Percentiles rank a stretch among this genome's conserved stretches.
Conservation (phyloP, 306 rosid species). For the Sophora flavescens region DNA sequence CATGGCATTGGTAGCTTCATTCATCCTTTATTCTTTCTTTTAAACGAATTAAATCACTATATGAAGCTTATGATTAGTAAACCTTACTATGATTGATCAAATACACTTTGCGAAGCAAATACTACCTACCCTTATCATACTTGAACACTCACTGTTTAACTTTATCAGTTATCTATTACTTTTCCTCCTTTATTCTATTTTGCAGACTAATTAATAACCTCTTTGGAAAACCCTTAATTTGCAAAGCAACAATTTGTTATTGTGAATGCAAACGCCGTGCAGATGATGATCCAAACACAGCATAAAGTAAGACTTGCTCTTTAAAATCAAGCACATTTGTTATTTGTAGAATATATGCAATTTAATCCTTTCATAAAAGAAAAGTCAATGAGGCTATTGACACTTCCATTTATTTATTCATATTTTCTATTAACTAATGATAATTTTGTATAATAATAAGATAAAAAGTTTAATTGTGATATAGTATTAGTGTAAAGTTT, state of each 20-base stretch:
- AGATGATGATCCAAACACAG: background rate
- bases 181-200: slow-evolving; percentile 19
- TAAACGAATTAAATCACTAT: slow-evolving; percentile 28
- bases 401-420: no score
- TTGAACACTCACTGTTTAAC: background rate
- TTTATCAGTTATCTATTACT: slow-evolving; percentile 30
- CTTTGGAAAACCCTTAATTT: no score
- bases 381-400: background rate
- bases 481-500: no score
- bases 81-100: slow-evolving; percentile 21
- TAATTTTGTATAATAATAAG: no score
- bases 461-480: no score
- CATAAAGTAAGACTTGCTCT: slow-evolving; percentile 38
- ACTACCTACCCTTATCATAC: background rate
- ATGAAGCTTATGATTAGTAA: slow-evolving; percentile 41
- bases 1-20: background rate
- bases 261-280: no score
- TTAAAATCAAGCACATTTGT: slow-evolving; percentile 45
- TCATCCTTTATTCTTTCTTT: slow-evolving; percentile 18
- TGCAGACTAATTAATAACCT: background rate
- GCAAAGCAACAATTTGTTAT: no score
- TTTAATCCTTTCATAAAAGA: background rate
- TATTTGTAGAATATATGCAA: slow-evolving; percentile 46
- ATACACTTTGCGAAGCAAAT: slow-evolving; percentile 43
- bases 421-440: no score